phyloP scores from a whole-genome alignment of 2,329 filamentous ascomycete genomes.

The Diaporthe citrichinensis region DNA sequence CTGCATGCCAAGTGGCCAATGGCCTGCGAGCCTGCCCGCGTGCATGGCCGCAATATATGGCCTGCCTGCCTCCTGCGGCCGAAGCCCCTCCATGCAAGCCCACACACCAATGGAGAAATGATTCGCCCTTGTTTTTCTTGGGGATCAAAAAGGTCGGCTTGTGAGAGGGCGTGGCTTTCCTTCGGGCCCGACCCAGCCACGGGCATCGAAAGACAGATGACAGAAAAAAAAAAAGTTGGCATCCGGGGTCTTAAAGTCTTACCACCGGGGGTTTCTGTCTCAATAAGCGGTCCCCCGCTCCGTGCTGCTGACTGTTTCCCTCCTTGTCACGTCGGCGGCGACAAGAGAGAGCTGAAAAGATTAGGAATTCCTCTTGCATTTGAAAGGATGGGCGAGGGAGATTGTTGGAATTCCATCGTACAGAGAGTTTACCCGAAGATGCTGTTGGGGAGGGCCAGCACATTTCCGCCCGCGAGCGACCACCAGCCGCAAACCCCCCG shows the following conservation, averaged over 20 bases:
- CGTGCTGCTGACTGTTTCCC: slow-evolving; percentile 19
- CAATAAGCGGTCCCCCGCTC: slow-evolving; percentile 25
- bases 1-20: slow-evolving; percentile 29
- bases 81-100: slow-evolving; percentile 30
- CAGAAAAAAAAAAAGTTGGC: slow-evolving; percentile 16
- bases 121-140: slow-evolving; percentile 14
- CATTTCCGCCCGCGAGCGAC: slow-evolving; percentile 27
- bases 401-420: slow-evolving; percentile 27
- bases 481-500: slow-evolving; percentile 15
- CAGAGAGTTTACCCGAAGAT: slow-evolving; percentile 28
- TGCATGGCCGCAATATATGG: slow-evolving; percentile 35
- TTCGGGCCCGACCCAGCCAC: slow-evolving; percentile 14
- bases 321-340: slow-evolving; percentile 16
- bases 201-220: slow-evolving; percentile 23
- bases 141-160: slow-evolving; percentile 9
- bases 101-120: slow-evolving; percentile 31
- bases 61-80: slow-evolving; percentile 31
- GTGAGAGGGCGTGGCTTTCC: slow-evolving; percentile 20
- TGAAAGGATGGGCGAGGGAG: slow-evolving; percentile 27
- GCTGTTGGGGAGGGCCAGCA: slow-evolving; percentile 29
- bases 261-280: not conserved
- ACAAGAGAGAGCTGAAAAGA: slow-evolving; percentile 16
- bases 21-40: not conserved
- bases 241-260: slow-evolving; percentile 10
- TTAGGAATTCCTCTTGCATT: not conserved